phyloP scores from a whole-genome alignment of 2,329 filamentous ascomycete species.

The Escovopsis sp. region DNA sequence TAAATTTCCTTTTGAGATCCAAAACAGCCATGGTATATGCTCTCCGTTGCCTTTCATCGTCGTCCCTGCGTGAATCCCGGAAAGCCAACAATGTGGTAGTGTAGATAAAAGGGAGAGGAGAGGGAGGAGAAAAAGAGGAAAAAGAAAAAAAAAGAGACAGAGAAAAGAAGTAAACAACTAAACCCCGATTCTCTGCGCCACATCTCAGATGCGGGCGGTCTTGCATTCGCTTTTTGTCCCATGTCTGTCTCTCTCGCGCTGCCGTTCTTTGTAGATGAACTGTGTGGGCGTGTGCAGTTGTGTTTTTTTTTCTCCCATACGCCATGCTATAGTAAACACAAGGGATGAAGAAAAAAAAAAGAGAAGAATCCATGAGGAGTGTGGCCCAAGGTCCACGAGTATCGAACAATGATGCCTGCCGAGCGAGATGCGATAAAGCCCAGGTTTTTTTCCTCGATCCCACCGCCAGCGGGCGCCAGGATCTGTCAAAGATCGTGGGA shows the following conservation, averaged over 20 bases:
- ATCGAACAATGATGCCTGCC: background rate
- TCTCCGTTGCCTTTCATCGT: no score
- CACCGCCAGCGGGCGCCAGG: no score
- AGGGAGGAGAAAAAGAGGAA: background rate
- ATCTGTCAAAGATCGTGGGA: background rate
- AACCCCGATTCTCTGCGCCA: constrained; percentile 1
- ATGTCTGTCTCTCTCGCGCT: no score
- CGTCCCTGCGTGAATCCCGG: no score
- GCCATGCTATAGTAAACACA: constrained; percentile 11
- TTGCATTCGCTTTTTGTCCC: constrained; percentile 17
- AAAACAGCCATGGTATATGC: no score
- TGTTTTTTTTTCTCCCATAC: constrained; percentile 17
- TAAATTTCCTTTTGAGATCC: no score
- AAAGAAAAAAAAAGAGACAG: background rate
- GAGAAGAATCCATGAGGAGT: no score
- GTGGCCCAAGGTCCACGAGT: background rate
- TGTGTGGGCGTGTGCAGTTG: no score
- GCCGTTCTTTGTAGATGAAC: no score
- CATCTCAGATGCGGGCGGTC: constrained; percentile 15
- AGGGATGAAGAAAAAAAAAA: constrained; percentile 5
- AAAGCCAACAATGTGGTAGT: no score
- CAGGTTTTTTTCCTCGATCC: no score
- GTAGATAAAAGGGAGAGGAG: no score
- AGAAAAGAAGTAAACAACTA: background rate
- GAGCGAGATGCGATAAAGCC: background rate